Conservation (phyloP, 768 basidiomycete genomes). For the Boletus fagicola region DNA sequence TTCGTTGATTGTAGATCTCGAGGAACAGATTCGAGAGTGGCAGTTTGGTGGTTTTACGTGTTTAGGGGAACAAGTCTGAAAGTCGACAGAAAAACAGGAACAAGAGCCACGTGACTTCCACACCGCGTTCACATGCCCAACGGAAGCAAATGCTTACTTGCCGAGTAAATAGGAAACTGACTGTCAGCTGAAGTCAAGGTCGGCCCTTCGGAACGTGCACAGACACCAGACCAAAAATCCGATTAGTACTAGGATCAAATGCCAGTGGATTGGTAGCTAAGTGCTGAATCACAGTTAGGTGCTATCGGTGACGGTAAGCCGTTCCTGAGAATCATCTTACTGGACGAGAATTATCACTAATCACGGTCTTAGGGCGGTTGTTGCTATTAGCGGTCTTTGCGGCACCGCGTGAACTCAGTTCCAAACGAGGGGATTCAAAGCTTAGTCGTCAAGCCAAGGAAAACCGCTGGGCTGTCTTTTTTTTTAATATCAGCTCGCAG, state of each 20-base stretch:
- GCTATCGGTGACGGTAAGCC: slow-evolving; percentile 1
- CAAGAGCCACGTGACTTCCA: slow-evolving; percentile 14
- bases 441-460: background rate
- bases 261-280: background rate
- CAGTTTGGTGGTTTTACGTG: background rate
- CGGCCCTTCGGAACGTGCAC: background rate
- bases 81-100: background rate
- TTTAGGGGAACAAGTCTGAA: slow-evolving; percentile 9
- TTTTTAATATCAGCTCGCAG: slow-evolving; percentile 1
- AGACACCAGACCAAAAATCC: background rate
- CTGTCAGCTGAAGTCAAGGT: background rate
- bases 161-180: background rate
- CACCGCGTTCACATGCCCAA: background rate
- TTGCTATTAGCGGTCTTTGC: slow-evolving; percentile 6
- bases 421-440: slow-evolving; percentile 10
- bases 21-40: background rate
- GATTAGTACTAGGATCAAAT: background rate
- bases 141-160: background rate
- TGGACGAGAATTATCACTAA: slow-evolving; percentile 1
- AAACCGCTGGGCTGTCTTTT: background rate
- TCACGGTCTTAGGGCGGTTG: background rate
- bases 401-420: slow-evolving; percentile 18
- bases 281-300: background rate
- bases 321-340: slow-evolving; percentile 21
- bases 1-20: background rate